A percentile compares a stretch with the other conserved stretches of the same genome.
These are phyloP conservation scores for Marasmius tenuissimus DNA, from an alignment of 1,284 basidiomycete species.

Conservation along the genomic window DNA sequence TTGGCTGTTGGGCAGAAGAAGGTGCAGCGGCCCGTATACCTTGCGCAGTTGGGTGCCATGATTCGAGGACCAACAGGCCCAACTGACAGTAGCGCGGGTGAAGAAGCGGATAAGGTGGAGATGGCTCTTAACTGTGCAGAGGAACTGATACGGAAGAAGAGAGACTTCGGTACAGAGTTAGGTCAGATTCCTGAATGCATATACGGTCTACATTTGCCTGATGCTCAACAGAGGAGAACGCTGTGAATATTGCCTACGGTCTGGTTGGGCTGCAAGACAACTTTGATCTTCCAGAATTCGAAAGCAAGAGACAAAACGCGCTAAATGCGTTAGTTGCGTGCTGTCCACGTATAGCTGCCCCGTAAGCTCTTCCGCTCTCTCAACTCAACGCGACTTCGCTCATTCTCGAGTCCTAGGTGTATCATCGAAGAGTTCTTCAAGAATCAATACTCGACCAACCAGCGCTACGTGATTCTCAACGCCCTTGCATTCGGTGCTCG, in stretches of 20 bases:
- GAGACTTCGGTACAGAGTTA: slow-evolving; percentile 81
- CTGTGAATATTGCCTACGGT: slow-evolving; percentile 76
- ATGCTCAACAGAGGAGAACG: slow-evolving; percentile 73
- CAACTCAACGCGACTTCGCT: not conserved
- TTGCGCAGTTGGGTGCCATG: slow-evolving; percentile 76
- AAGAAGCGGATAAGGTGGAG: slow-evolving; percentile 76
- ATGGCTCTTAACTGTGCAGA: slow-evolving; percentile 79
- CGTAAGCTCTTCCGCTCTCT: slow-evolving; percentile 54
- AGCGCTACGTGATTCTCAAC: slow-evolving; percentile 84
- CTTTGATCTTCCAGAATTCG: slow-evolving; percentile 79
- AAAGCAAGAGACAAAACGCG: slow-evolving; percentile 74
- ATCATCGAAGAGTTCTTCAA: slow-evolving; percentile 94
- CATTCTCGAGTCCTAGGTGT: slow-evolving; percentile 43
- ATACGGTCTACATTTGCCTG: slow-evolving; percentile 1
- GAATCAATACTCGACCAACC: slow-evolving; percentile 85
- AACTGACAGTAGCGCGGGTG: slow-evolving; percentile 54
- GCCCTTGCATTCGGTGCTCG: slow-evolving; percentile 84
- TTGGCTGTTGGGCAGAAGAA: slow-evolving; percentile 67
- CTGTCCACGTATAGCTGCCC: slow-evolving; percentile 73
- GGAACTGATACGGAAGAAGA: slow-evolving; percentile 79
- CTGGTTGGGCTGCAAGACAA: slow-evolving; percentile 81
- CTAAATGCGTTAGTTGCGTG: slow-evolving; percentile 81
- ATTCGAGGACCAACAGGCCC: slow-evolving; percentile 50
- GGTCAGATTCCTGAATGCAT: slow-evolving; percentile 43
- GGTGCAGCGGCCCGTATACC: slow-evolving; percentile 76